A percentile compares a stretch with the other conserved stretches of the same genome.
Conservation (phyloP, 192 early-diverging fungal genomes). For the Radiomyces spectabilis region DNA sequence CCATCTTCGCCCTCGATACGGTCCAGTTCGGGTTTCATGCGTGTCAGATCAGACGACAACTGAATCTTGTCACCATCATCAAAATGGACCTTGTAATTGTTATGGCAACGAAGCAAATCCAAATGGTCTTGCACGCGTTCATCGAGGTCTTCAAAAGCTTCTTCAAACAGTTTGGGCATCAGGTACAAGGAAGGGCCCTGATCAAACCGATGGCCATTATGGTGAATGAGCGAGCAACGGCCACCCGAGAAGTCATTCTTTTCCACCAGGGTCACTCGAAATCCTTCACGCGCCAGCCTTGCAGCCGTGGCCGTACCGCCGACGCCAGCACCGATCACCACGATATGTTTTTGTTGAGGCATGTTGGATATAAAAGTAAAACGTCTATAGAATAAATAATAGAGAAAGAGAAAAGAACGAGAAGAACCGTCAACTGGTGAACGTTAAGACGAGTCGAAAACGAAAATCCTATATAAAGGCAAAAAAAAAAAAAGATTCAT, state of each 20-base stretch:
- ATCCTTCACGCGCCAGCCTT: conserved; percentile 31
- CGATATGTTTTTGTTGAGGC: conserved; percentile 25
- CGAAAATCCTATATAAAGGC: neutral
- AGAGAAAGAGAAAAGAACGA: conserved; percentile 1
- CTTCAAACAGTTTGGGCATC: conserved; percentile 46
- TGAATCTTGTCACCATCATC: conserved; percentile 37
- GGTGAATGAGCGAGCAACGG: conserved; percentile 40
- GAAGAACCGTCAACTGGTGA: neutral
- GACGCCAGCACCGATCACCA: conserved; percentile 47
- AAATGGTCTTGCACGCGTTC: conserved; percentile 35
- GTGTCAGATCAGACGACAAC: conserved; percentile 38
- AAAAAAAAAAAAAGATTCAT: neutral
- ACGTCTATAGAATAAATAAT: neutral
- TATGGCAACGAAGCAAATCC: conserved; percentile 35
- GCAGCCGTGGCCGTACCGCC: conserved; percentile 49
- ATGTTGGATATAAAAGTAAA: conserved; percentile 1
- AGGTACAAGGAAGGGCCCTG: conserved; percentile 53
- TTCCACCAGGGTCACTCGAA: conserved; percentile 37
- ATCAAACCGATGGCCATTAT: conserved; percentile 47
- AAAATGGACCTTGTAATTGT: conserved; percentile 51
- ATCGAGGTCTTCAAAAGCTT: conserved; percentile 40
- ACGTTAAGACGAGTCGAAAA: too few species aligned
- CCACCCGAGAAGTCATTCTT: conserved; percentile 48
- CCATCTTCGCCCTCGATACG: conserved; percentile 32
- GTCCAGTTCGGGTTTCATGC: conserved; percentile 44